A percentile compares a stretch with the other conserved stretches of the same genome.
phyloP scores from a whole-genome alignment of 2,329 filamentous ascomycete species.

The Pseudogymnoascus sp. region DNA sequence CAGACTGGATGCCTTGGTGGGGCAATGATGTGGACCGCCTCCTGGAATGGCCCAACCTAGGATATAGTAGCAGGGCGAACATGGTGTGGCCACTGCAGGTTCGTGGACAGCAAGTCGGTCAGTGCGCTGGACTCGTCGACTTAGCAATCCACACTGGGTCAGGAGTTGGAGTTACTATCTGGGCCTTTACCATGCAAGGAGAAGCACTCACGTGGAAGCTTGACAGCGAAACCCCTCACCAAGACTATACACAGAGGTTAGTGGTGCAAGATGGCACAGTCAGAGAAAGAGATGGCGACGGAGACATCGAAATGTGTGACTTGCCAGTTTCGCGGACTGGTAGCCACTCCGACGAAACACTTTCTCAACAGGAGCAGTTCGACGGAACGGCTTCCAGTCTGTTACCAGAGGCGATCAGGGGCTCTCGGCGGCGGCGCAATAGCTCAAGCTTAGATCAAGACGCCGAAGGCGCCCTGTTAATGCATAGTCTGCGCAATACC shows the following conservation, averaged over 20 bases:
- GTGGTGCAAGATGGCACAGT: conserved; percentile 26
- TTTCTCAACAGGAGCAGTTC: not conserved
- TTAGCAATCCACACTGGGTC: conserved; percentile 39
- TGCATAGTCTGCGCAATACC: conserved; percentile 17
- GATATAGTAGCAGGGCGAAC: not conserved
- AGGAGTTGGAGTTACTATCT: conserved; percentile 41
- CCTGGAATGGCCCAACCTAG: conserved; percentile 15
- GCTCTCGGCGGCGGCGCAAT: not conserved
- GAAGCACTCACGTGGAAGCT: conserved; percentile 35
- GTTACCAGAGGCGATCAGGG: not conserved
- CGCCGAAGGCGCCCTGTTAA: conserved; percentile 12
- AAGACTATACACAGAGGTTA: conserved; percentile 1
- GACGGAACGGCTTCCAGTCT: not conserved
- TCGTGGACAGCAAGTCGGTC: conserved; percentile 41
- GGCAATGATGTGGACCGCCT: conserved; percentile 21
- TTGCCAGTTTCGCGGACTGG: not conserved
- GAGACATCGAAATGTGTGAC: conserved; percentile 19
- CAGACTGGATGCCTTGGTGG: conserved; percentile 33
- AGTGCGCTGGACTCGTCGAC: conserved; percentile 39
- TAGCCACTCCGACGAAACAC: not conserved
- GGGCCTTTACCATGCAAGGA: conserved; percentile 41
- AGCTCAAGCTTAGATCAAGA: not conserved
- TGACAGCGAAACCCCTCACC: not conserved
- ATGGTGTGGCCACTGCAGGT: conserved; percentile 41
- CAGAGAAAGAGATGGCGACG: conserved; percentile 16